phyloP scores from a whole-genome alignment of 306 rosid genomes.

The Prunus padus region DNA sequence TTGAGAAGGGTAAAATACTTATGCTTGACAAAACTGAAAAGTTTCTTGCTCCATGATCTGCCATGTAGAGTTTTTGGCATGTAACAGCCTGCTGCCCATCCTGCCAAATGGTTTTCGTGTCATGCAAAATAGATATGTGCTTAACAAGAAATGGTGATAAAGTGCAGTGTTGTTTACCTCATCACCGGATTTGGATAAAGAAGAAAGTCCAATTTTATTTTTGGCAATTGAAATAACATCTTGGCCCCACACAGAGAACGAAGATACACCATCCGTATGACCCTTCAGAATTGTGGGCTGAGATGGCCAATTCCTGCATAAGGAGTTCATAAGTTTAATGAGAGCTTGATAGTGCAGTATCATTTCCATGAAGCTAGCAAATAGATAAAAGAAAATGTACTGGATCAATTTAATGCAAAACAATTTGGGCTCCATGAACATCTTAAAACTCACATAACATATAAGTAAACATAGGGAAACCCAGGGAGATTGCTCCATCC shows the following conservation, averaged over 20 bases:
- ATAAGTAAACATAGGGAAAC: too few relatives aligned
- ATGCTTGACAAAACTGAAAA: constrained; percentile 73
- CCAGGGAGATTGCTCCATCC: too few relatives aligned
- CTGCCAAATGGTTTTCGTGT: constrained; percentile 38
- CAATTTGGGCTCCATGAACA: too few relatives aligned
- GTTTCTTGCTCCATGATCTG: constrained; percentile 81
- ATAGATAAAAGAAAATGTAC: background rate
- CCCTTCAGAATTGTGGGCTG: constrained; percentile 76
- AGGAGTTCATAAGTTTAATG: background rate
- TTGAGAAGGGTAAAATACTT: constrained; percentile 79
- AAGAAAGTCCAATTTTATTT: constrained; percentile 84
- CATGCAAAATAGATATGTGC: too few relatives aligned
- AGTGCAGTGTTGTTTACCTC: constrained; percentile 35
- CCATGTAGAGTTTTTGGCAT: constrained; percentile 75
- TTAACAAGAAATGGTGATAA: constrained; percentile 10
- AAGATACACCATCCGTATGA: constrained; percentile 76
- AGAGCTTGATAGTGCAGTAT: background rate
- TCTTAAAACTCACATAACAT: too few relatives aligned
- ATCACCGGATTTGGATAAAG: constrained; percentile 61
- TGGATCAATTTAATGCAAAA: too few relatives aligned
- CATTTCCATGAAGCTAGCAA: background rate
- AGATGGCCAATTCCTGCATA: constrained; percentile 61
- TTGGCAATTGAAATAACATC: constrained; percentile 86
- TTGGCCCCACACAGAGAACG: constrained; percentile 96
- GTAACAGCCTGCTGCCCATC: constrained; percentile 58